These are phyloP conservation scores for Diaporthe humulicola DNA, from an alignment of 2,329 filamentous ascomycete species.

Conservation along the genomic window DNA sequence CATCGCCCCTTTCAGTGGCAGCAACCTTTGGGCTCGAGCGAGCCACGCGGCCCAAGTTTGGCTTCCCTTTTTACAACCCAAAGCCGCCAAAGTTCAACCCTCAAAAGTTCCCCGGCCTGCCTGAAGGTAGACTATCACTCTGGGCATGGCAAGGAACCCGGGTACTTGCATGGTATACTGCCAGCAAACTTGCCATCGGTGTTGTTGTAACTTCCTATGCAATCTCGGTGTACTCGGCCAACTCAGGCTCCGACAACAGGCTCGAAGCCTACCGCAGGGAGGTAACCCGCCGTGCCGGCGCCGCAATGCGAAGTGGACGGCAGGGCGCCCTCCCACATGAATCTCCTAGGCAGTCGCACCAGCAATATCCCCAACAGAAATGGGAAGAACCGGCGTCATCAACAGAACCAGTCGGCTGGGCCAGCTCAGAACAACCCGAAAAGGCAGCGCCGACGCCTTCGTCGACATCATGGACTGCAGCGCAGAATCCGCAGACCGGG, in stretches of 20 bases:
- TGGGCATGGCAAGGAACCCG: constrained; percentile 54
- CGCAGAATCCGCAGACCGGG: constrained; percentile 15
- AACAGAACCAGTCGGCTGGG: constrained; percentile 22
- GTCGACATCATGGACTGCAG: constrained; percentile 18
- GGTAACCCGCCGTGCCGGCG: constrained; percentile 6
- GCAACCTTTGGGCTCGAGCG: constrained; percentile 45
- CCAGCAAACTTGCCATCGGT: constrained; percentile 44
- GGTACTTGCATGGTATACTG: constrained; percentile 50
- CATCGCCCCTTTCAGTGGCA: constrained; percentile 44
- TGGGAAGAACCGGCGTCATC: not conserved
- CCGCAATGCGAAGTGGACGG: not conserved
- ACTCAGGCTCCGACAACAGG: constrained; percentile 29
- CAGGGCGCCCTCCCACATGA: not conserved
- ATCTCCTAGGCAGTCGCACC: not conserved
- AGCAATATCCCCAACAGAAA: not conserved
- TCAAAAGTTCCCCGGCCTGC: constrained; percentile 49
- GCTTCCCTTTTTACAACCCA: constrained; percentile 57
- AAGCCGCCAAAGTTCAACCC: constrained; percentile 50
- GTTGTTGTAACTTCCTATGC: constrained; percentile 50
- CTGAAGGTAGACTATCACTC: constrained; percentile 44
- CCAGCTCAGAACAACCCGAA: constrained; percentile 23
- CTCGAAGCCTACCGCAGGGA: constrained; percentile 31
- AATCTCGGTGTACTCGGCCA: constrained; percentile 39
- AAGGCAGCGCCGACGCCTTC: constrained; percentile 15
- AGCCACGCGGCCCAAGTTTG: constrained; percentile 49